These are phyloP conservation scores for Lasiodiplodia sp. DNA, from an alignment of 2,329 filamentous ascomycete genomes.

Conservation along the genomic window DNA sequence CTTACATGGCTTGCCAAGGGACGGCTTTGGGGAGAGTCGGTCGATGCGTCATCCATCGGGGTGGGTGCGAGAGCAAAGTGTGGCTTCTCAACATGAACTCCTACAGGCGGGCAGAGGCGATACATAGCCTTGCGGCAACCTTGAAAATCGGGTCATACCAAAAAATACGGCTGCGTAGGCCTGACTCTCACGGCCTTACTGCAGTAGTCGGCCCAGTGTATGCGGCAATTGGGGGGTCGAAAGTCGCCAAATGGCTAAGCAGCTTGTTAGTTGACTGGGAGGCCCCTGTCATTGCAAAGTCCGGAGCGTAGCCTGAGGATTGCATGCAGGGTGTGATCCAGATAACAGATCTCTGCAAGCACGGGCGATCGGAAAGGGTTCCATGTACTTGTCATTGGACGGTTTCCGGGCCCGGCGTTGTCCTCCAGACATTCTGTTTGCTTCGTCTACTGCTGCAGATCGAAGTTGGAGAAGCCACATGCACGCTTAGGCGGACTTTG, in stretches of 20 bases:
- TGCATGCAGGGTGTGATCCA: constrained; percentile 5
- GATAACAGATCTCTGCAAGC: constrained; percentile 13
- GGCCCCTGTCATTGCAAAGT: background rate
- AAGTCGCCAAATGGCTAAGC: background rate
- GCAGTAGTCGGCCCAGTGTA: constrained; percentile 17
- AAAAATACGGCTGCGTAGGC: constrained; percentile 5
- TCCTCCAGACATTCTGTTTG: background rate
- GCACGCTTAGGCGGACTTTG: background rate
- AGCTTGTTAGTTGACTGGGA: background rate
- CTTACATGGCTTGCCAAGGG: background rate
- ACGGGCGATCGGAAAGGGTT: constrained; percentile 14
- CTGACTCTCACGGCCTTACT: constrained; percentile 3
- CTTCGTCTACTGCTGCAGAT: background rate
- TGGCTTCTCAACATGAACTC: background rate
- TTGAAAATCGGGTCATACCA: constrained; percentile 9
- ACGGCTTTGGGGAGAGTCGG: background rate
- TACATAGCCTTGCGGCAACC: background rate
- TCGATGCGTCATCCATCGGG: constrained; percentile 1
- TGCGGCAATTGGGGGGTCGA: constrained; percentile 9
- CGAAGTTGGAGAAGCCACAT: background rate
- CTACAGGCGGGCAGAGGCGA: background rate
- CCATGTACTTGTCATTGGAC: constrained; percentile 4
- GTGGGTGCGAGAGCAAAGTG: background rate
- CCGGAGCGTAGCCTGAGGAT: background rate
- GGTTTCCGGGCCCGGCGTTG: constrained; percentile 3